These are phyloP conservation scores for Pyracantha coccinea DNA, from an alignment of 331 rosid species.

Conservation along the genomic window DNA sequence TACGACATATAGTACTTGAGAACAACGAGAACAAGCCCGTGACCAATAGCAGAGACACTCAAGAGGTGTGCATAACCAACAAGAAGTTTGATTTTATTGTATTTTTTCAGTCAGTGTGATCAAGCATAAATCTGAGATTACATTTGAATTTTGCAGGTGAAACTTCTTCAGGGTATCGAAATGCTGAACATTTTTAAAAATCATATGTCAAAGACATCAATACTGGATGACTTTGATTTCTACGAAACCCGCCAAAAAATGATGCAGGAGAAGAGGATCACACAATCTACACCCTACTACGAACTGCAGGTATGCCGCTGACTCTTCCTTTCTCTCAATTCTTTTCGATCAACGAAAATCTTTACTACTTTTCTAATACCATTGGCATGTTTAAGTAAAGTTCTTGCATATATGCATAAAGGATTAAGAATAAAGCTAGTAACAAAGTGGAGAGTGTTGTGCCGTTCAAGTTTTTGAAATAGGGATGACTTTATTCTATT, in stretches of 20 bases:
- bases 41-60: slow-evolving; percentile 86
- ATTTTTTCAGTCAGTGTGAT: background rate
- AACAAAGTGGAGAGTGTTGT: slow-evolving; percentile 19
- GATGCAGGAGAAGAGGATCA: slow-evolving; percentile 58
- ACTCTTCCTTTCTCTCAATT: background rate
- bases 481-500: slow-evolving; percentile 11
- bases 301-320: slow-evolving; percentile 38
- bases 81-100: background rate
- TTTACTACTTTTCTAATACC: too few relatives aligned
- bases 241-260: slow-evolving; percentile 76
- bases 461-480: slow-evolving; percentile 10
- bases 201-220: slow-evolving; percentile 44
- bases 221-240: slow-evolving; percentile 72
- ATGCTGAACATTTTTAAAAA: slow-evolving; percentile 55
- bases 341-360: background rate
- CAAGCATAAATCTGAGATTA: background rate
- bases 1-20: slow-evolving; percentile 71
- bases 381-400: too few relatives aligned
- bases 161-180: slow-evolving; percentile 48
- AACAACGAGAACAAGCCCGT: slow-evolving; percentile 82
- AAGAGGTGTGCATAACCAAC: slow-evolving; percentile 45
- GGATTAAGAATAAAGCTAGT: slow-evolving; percentile 11
- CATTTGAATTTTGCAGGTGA: slow-evolving; percentile 43
- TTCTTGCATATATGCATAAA: background rate
- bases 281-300: slow-evolving; percentile 35